phyloP scores from a whole-genome alignment of 192 early-diverging fungal genomes.

The Coemansia sp. region DNA sequence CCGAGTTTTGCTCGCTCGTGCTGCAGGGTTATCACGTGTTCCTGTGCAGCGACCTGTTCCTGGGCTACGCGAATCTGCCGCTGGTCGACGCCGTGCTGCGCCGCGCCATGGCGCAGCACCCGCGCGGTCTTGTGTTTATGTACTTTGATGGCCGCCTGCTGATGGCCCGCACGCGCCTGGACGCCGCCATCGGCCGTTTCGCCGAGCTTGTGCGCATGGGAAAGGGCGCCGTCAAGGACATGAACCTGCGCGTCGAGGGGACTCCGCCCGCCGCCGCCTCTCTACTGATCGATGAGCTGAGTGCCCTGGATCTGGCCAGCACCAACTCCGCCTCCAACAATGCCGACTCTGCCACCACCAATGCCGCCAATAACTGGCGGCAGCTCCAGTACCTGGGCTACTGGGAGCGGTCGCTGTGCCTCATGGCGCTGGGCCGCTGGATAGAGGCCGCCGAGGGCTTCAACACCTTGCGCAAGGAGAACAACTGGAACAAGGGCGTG shows the following conservation, averaged over 20 bases:
- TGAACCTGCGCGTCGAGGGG: constrained; percentile 8
- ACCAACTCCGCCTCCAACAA: constrained; percentile 14
- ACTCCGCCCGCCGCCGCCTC: constrained; percentile 5
- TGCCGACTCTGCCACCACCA: background rate
- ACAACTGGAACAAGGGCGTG: constrained; percentile 83
- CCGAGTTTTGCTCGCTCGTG: constrained; percentile 76
- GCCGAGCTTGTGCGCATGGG: constrained; percentile 22
- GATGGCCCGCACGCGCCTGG: constrained; percentile 60
- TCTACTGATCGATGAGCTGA: constrained; percentile 14
- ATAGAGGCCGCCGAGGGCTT: constrained; percentile 62
- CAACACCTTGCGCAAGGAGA: constrained; percentile 71
- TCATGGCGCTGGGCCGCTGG: constrained; percentile 67
- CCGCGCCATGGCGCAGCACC: constrained; percentile 61
- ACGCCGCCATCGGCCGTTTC: constrained; percentile 67
- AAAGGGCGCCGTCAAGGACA: constrained; percentile 16
- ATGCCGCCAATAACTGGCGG: constrained; percentile 59
- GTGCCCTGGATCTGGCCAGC: constrained; percentile 58
- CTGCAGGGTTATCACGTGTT: constrained; percentile 79
- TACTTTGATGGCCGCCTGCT: constrained; percentile 70
- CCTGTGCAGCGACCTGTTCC: constrained; percentile 67
- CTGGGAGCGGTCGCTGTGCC: constrained; percentile 77
- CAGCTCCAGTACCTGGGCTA: constrained; percentile 80
- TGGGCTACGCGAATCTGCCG: constrained; percentile 68
- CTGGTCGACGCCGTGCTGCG: constrained; percentile 65
- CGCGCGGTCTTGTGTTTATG: constrained; percentile 73